Base-by-base conservation (phyloP, 805 yeast genomes). In the Schwanniomyces sp. region DNA sequence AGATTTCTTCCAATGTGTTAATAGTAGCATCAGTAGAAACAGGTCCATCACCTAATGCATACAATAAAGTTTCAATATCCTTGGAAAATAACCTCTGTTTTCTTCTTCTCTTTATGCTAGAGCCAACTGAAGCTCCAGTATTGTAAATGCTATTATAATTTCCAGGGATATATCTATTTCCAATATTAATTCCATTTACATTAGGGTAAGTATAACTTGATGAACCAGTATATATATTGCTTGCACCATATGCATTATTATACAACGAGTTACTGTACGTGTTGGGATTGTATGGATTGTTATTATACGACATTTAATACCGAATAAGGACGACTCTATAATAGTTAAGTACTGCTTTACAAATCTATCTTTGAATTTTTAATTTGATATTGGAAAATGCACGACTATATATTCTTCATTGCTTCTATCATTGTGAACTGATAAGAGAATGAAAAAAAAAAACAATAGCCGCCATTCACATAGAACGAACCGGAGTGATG, bases 1-100 rank as follows among this genome's bases (percentile, higher is more conserved):
- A 55, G 14, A 66, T 57, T 41, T 73, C 78, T 47, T 73, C 78
- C 4, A 73, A 56, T 8, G 72, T 61, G 46, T 60, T 66, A 2
- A 72, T 59, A 2, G 76, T 71, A 18, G 68, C 51, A 34, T 73
- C 77, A 5, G 62, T 59, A 11, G 72, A 65, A 8, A 67, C 67
- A 0, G 76, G 74, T 2, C 70, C 67, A 47, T 73, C 78, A 1
- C 78, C 78, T 43, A 73, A 52, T 5, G 76, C 65, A 45, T 63
- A 73, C 10, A 73, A 58, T 17, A 73, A 58, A 45, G 66, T 69
- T 44, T 73, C 78, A 25, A 73, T 70, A 51, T 73, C 78, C 34
- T 66, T 70, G 27, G 67, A 59, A 56, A 73, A 73, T 25, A 70
- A 62, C 36, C 71, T 62, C 45, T 69, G 74, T 41, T 66, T 63